Base-by-base conservation (phyloP, 768 basidiomycete species). In the Nevesoporus exiguus region DNA sequence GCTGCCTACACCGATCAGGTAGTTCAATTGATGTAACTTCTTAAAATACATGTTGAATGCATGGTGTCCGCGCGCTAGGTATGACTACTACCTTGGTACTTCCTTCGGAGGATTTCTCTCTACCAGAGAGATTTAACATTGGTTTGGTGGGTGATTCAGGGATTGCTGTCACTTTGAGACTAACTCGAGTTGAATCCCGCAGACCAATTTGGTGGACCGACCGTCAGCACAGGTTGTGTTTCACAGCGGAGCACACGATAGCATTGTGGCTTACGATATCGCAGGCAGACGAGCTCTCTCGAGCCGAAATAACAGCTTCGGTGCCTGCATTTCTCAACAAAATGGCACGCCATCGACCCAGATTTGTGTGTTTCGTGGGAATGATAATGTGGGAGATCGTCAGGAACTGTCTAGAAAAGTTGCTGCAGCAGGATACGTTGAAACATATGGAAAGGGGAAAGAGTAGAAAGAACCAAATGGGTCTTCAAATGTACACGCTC, bases 121-220 rank as follows among this genome's bases (percentile, higher is more conserved):
- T 92, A 2, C 85, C 85, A 0, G 75, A 76, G 25, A 64, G 65
- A 3, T 90, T 78, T 63, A 80, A 77, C 24, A 69, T 87, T 11
- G 90, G 90, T 6, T 62, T 93, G 57, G 90, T 91, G 58, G 55
- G 84, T 70, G 3, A 8, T 15, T 11, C 6, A 45, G 11, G 8
- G 7, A 30, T n/a, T n/a, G 6, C n/a, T 13, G 13, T 52, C 1
- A 2, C 17, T 19, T 30, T 36, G 21, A 5, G 29, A 21, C 29
- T 11, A 33, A 41, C 49, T 34, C 21, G 25, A 43, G 6, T 25
- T 9, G 7, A n/a, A 40, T 3, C 2, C 9, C 11, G 19, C 51
- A 92, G 90, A 92, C 89, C 0, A 88, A 93, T 62, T 72, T 94
- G 0, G 84, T 90, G 7, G 78, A 80, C 8, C 76, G 89, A 21